These are phyloP conservation scores for Saccharomycopsis crataegensis DNA, from an alignment of 1,139 yeast genomes.

Conservation along the genomic window DNA sequence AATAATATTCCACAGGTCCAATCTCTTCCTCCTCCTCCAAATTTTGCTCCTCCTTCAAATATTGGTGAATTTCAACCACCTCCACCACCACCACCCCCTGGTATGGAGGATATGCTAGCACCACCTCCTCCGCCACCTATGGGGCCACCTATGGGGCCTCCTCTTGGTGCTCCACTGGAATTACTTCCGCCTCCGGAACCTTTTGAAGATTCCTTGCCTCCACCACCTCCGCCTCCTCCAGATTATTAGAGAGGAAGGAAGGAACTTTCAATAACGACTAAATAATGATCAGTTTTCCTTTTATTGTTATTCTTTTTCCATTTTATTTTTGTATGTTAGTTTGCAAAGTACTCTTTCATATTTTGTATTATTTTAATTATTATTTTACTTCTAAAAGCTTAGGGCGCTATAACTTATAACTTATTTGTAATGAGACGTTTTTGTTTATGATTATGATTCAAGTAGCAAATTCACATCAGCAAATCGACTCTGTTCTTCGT, in stretches of 20 bases:
- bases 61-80: slow-evolving; percentile 19
- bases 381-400: no score
- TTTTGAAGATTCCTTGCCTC: slow-evolving; percentile 2
- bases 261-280: no score
- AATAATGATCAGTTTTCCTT: no score
- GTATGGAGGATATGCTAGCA: slow-evolving; percentile 5
- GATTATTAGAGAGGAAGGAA: neutral
- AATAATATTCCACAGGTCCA: neutral
- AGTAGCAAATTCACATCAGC: no score
- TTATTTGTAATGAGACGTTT: no score
- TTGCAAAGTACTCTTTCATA: no score
- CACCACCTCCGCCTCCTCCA: slow-evolving; percentile 10
- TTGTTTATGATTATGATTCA: no score
- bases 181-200: slow-evolving; percentile 3
- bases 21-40: neutral
- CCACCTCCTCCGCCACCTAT: slow-evolving; percentile 19
- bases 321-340: no score
- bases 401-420: no score
- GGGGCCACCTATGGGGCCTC: slow-evolving; percentile 19
- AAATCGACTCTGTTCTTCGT: no score
- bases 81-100: slow-evolving; percentile 15
- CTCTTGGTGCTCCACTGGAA: slow-evolving; percentile 11
- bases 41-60: neutral
- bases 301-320: no score
- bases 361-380: no score